Conservation (phyloP, 352 stramenopile genomes). For the Phytophthora hibernalis region DNA sequence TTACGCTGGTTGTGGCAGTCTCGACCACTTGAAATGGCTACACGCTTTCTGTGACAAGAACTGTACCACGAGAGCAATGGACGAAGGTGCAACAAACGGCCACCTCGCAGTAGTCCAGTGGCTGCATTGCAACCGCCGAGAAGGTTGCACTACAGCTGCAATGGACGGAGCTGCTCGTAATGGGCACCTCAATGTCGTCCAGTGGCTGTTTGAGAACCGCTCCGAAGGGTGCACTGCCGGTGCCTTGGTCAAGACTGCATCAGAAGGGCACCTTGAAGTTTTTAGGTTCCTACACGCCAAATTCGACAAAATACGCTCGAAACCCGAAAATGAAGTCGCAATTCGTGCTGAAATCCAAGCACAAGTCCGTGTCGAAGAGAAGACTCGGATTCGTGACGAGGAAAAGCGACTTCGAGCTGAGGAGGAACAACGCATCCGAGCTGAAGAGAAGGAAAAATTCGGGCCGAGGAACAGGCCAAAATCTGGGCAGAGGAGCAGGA, state of each 20-base stretch:
- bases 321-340: not conserved
- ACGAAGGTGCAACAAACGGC: not conserved
- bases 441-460: slow-evolving; percentile 1
- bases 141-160: slow-evolving; percentile 5
- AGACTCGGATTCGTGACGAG: not conserved
- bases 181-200: not conserved
- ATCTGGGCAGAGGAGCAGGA: not conserved
- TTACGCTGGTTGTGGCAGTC: not conserved
- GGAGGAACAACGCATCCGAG: slow-evolving; percentile 3
- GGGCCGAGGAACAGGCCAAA: slow-evolving; percentile 1
- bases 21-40: not conserved
- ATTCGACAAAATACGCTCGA: not conserved
- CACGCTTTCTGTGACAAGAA: not conserved
- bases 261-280: slow-evolving; percentile 8
- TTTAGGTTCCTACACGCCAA: slow-evolving; percentile 8
- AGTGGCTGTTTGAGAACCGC: not conserved
- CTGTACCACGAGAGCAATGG: not conserved
- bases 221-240: slow-evolving; percentile 2
- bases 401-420: slow-evolving; percentile 1
- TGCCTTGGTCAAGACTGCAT: not conserved
- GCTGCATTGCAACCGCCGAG: not conserved
- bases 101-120: not conserved
- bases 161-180: slow-evolving; percentile 1
- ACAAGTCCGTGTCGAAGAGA: not conserved
- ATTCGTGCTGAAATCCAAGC: not conserved